phyloP scores from a whole-genome alignment of 2,329 filamentous ascomycete genomes.

The Aspergillus quadrilineatus region DNA sequence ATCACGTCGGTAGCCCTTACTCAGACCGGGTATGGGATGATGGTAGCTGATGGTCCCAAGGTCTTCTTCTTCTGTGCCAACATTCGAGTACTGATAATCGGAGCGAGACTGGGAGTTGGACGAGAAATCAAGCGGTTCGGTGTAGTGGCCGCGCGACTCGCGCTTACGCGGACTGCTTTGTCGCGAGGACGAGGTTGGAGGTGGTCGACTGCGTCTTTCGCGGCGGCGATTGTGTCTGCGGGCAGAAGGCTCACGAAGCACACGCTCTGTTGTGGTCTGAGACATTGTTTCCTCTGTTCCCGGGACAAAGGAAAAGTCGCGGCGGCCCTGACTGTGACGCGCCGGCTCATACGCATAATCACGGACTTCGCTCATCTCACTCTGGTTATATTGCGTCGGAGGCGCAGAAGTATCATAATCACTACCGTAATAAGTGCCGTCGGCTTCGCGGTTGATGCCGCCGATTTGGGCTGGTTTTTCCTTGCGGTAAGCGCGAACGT shows the following conservation, averaged over 20 bases:
- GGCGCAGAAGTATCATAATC: conserved; percentile 64
- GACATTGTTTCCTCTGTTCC: conserved; percentile 48
- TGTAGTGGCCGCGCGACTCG: conserved; percentile 41
- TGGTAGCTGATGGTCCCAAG: conserved; percentile 57
- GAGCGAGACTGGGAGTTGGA: conserved; percentile 39
- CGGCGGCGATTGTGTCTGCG: conserved; percentile 34
- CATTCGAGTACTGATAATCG: conserved; percentile 43
- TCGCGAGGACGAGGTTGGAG: conserved; percentile 30
- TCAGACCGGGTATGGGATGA: conserved; percentile 57
- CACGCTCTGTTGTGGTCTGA: conserved; percentile 36
- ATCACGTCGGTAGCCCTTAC: conserved; percentile 43
- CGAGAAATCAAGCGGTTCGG: conserved; percentile 46
- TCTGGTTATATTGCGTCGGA: conserved; percentile 54
- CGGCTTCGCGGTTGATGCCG: conserved; percentile 78
- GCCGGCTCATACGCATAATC: conserved; percentile 40
- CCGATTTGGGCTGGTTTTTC: conserved; percentile 85
- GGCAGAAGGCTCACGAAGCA: conserved; percentile 28
- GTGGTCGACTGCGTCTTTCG: conserved; percentile 27
- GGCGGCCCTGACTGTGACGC: conserved; percentile 27
- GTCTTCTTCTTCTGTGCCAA: conserved; percentile 43
- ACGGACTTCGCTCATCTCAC: conserved; percentile 49
- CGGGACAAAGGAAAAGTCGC: conserved; percentile 51
- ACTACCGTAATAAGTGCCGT: conserved; percentile 80
- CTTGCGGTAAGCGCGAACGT: conserved; percentile 79
- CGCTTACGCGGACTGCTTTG: conserved; percentile 40